Percentiles rank a stretch among this genome's conserved stretches.
These are phyloP conservation scores for Neofusicoccum kwambonambiense DNA, from an alignment of 2,329 filamentous ascomycete species.

Conservation along the genomic window DNA sequence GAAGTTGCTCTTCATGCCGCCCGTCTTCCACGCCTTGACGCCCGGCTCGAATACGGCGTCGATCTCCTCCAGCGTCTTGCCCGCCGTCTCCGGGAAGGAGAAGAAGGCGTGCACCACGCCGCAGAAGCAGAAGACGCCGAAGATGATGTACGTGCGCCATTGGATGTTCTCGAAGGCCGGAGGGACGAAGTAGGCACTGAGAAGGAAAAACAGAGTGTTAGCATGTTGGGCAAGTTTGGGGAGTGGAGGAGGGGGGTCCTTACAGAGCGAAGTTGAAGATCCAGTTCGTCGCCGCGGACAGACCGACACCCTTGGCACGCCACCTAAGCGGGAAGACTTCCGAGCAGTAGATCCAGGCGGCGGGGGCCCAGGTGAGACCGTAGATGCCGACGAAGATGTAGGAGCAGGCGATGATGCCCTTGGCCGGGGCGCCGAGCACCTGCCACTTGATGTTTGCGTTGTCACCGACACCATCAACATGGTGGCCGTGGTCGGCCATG, in stretches of 20 bases:
- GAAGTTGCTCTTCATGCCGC: constrained; percentile 4
- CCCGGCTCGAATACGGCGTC: constrained; percentile 40
- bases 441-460: constrained; percentile 40
- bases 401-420: constrained; percentile 50
- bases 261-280: constrained; percentile 39
- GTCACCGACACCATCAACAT: constrained; percentile 36
- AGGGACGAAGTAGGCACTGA: constrained; percentile 38
- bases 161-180: constrained; percentile 42
- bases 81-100: constrained; percentile 41
- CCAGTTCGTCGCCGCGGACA: constrained; percentile 41
- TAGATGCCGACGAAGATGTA: constrained; percentile 47
- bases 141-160: constrained; percentile 45
- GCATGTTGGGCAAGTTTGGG: neutral
- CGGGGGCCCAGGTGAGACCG: constrained; percentile 41
- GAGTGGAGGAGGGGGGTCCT: neutral
- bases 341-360: constrained; percentile 37
- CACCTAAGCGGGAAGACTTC: constrained; percentile 42
- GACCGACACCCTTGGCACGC: constrained; percentile 41
- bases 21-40: constrained; percentile 34
- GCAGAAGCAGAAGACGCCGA: constrained; percentile 38
- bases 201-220: neutral
- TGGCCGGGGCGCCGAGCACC: constrained; percentile 43
- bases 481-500: constrained; percentile 57
- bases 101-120: constrained; percentile 41
- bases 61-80: constrained; percentile 43